These are phyloP conservation scores for Rhizopus stolonifer DNA, from an alignment of 371 early-diverging fungal species.

Conservation along the genomic window DNA sequence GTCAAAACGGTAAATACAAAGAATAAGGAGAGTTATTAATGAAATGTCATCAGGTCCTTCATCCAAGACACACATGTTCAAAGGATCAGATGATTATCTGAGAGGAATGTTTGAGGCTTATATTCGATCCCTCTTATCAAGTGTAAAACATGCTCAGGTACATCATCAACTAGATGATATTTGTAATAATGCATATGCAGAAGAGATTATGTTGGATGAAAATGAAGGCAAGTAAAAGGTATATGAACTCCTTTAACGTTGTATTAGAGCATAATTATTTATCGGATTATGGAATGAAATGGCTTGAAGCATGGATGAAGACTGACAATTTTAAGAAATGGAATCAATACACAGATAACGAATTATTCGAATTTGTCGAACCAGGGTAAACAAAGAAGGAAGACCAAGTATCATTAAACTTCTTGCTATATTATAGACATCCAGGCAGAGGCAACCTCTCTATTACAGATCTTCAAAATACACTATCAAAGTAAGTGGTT, in stretches of 20 bases:
- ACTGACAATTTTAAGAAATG: constrained; percentile 72
- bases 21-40: constrained; percentile 3
- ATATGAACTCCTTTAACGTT: neutral
- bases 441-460: constrained; percentile 68
- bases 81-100: constrained; percentile 79
- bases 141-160: constrained; percentile 63
- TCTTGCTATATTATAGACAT: constrained; percentile 35
- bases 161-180: constrained; percentile 35
- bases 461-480: constrained; percentile 61
- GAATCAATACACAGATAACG: constrained; percentile 66
- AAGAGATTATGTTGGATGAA: constrained; percentile 36
- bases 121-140: constrained; percentile 64
- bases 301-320: constrained; percentile 69
- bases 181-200: constrained; percentile 8
- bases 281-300: constrained; percentile 64
- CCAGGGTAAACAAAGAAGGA: constrained; percentile 43
- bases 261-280: constrained; percentile 59
- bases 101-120: constrained; percentile 79
- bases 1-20: constrained; percentile 46
- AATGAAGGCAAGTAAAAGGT: constrained; percentile 29
- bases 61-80: constrained; percentile 59
- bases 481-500: constrained; percentile 58
- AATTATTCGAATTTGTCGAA: constrained; percentile 65
- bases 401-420: no score
- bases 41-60: constrained; percentile 53